Evolutionary conservation across 495 filamentous ascomycete genomes (phyloP).

Genomic region (Xylaria sp.): DNA sequence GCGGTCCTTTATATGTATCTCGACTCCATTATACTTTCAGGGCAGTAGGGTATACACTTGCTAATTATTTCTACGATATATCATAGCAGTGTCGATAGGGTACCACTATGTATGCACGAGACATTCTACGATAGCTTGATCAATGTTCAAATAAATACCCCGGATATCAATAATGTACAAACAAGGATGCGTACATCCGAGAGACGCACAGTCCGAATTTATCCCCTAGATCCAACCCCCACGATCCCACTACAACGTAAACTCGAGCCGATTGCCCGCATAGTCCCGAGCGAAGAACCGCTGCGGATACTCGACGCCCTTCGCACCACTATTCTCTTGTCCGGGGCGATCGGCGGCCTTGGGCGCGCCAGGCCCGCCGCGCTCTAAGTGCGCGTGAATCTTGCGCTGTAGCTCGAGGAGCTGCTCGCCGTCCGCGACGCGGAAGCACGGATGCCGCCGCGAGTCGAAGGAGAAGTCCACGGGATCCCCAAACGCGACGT

Average conservation of each 20-base stretch:
- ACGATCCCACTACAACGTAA: conserved; percentile 51
- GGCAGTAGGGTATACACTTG: too few species aligned
- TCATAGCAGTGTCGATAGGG: too few species aligned
- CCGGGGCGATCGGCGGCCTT: conserved; percentile 63
- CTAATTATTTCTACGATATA: too few species aligned
- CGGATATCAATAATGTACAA: not conserved
- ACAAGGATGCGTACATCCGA: not conserved
- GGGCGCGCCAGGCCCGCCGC: conserved; percentile 57
- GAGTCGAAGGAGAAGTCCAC: conserved; percentile 52
- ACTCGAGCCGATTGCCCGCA: conserved; percentile 68
- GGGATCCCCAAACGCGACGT: conserved; percentile 56
- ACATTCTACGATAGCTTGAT: too few species aligned
- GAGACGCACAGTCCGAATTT: not conserved
- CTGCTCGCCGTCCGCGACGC: conserved; percentile 51
- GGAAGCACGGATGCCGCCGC: conserved; percentile 65
- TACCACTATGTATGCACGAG: too few species aligned
- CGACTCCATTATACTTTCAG: too few species aligned
- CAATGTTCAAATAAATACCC: too few species aligned
- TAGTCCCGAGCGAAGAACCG: conserved; percentile 70
- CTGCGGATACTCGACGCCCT: conserved; percentile 64
- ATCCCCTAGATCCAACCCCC: not conserved
- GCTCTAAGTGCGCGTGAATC: conserved; percentile 62
- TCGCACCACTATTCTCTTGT: conserved; percentile 53
- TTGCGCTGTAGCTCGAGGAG: conserved; percentile 54
- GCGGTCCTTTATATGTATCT: too few species aligned